phyloP scores from a whole-genome alignment of 129 eudicot species.

The Flaveria brownii region DNA sequence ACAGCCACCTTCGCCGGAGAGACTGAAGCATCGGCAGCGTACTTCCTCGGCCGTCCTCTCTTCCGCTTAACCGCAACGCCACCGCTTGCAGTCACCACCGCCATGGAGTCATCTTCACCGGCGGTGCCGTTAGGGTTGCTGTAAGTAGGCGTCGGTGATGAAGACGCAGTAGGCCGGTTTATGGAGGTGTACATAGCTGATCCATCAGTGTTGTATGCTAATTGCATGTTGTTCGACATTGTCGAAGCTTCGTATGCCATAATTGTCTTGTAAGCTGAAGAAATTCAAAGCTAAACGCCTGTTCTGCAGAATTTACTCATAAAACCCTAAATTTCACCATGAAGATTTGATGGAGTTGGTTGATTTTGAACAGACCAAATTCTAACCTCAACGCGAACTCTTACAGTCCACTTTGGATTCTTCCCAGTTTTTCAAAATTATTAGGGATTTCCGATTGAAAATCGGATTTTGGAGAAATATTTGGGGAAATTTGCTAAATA shows the following conservation, averaged over 20 bases:
- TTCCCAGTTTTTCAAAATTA: neutral
- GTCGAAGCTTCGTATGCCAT: slow-evolving; percentile 30
- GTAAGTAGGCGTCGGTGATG: slow-evolving; percentile 29
- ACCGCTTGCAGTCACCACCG: slow-evolving; percentile 22
- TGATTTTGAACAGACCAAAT: neutral
- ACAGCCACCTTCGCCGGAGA: slow-evolving; percentile 16
- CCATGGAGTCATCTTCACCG: slow-evolving; percentile 18
- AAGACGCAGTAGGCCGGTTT: slow-evolving; percentile 27
- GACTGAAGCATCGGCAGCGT: slow-evolving; percentile 29
- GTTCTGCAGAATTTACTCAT: neutral
- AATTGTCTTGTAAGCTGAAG: neutral
- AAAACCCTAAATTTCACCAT: slow-evolving; percentile 26
- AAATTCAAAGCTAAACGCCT: neutral
- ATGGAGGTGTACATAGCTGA: slow-evolving; percentile 39
- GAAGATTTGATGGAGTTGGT: neutral
- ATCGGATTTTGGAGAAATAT: neutral
- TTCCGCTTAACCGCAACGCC: slow-evolving; percentile 32
- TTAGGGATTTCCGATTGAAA: neutral
- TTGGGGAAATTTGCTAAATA: slow-evolving; percentile 18
- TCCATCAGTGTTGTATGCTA: slow-evolving; percentile 38
- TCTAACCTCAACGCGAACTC: slow-evolving; percentile 13
- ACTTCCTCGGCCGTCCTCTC: slow-evolving; percentile 61
- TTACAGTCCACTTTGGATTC: neutral
- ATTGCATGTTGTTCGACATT: slow-evolving; percentile 38
- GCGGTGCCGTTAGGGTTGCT: slow-evolving; percentile 24